Conservation (phyloP, 768 basidiomycete species). For the Clitopilus hobsonii region DNA sequence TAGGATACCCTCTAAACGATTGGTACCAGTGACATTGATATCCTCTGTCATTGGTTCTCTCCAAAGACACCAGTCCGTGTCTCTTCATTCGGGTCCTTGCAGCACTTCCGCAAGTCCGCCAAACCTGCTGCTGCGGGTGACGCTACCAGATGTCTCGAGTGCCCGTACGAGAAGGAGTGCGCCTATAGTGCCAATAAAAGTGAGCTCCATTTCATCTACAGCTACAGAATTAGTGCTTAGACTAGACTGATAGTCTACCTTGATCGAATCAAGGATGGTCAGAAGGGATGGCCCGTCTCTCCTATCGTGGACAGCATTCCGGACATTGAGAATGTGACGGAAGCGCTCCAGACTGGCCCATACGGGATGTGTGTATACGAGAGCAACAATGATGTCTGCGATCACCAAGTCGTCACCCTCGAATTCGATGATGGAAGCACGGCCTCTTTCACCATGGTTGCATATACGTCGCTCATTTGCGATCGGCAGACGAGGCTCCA, state of each 20-base stretch:
- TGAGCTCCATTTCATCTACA: constrained; percentile 23
- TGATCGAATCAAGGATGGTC: constrained; percentile 57
- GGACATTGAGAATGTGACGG: constrained; percentile 81
- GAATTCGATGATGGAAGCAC: constrained; percentile 81
- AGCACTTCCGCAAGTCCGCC: constrained; percentile 69
- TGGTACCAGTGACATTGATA: constrained; percentile 69
- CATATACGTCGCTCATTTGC: constrained; percentile 75
- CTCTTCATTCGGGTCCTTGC: constrained; percentile 83
- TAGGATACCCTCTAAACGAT: constrained; percentile 4
- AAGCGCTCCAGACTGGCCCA: constrained; percentile 62
- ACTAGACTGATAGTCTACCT: constrained; percentile 86
- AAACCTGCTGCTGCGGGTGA: constrained; percentile 69
- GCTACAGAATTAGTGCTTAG: too few species aligned
- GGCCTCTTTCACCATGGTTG: constrained; percentile 86
- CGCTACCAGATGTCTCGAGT: constrained; percentile 74
- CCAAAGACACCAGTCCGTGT: constrained; percentile 62
- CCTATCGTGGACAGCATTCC: constrained; percentile 76
- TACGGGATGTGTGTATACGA: constrained; percentile 88
- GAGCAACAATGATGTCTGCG: constrained; percentile 80
- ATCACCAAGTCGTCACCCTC: constrained; percentile 88
- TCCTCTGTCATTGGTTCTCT: constrained; percentile 73
- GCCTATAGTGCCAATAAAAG: constrained; percentile 87
- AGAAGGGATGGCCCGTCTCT: constrained; percentile 59
- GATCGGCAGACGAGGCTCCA: constrained; percentile 81
- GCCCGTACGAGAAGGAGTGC: constrained; percentile 66